Evolutionary conservation across 768 basidiomycete genomes (phyloP).

Genomic region (Lactarius hatsudake): DNA sequence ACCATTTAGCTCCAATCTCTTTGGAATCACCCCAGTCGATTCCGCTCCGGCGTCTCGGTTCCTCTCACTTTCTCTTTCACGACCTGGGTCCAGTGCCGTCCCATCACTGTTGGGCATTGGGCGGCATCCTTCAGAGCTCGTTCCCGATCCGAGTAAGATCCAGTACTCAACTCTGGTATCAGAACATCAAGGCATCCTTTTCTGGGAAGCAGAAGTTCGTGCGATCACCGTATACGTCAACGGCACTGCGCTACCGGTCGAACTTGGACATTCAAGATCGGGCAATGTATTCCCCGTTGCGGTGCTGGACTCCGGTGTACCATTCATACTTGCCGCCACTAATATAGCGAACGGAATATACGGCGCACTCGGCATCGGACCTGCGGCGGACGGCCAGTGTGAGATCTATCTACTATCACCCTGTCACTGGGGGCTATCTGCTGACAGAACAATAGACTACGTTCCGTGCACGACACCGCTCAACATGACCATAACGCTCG

Average conservation of each 20-base stretch:
- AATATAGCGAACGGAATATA: slow-evolving; percentile 72
- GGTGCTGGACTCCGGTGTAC: slow-evolving; percentile 71
- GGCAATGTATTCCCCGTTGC: slow-evolving; percentile 54
- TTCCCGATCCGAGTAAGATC: slow-evolving; percentile 51
- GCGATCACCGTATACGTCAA: slow-evolving; percentile 61
- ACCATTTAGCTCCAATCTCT: slow-evolving; percentile 64
- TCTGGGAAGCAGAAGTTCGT: slow-evolving; percentile 60
- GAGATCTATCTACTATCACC: slow-evolving; percentile 31
- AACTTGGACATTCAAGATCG: slow-evolving; percentile 40
- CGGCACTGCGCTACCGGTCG: slow-evolving; percentile 40
- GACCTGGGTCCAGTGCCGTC: slow-evolving; percentile 58
- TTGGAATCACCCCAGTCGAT: slow-evolving; percentile 56
- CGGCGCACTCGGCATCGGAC: slow-evolving; percentile 63
- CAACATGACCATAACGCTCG: slow-evolving; percentile 68
- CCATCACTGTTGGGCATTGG: slow-evolving; percentile 70
- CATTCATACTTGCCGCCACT: slow-evolving; percentile 59
- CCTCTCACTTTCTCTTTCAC: slow-evolving; percentile 61
- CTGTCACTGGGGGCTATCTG: slow-evolving; percentile 6
- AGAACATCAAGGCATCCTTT: slow-evolving; percentile 43
- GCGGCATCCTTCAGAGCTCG: slow-evolving; percentile 53
- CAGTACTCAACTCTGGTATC: slow-evolving; percentile 48
- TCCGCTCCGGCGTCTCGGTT: slow-evolving; percentile 60
- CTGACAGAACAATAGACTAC: slow-evolving; percentile 50
- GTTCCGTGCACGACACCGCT: slow-evolving; percentile 68
- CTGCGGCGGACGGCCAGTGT: slow-evolving; percentile 64